Evolutionary conservation across 257 asterid genomes (phyloP).

Genomic region (Solanum virginianum): DNA sequence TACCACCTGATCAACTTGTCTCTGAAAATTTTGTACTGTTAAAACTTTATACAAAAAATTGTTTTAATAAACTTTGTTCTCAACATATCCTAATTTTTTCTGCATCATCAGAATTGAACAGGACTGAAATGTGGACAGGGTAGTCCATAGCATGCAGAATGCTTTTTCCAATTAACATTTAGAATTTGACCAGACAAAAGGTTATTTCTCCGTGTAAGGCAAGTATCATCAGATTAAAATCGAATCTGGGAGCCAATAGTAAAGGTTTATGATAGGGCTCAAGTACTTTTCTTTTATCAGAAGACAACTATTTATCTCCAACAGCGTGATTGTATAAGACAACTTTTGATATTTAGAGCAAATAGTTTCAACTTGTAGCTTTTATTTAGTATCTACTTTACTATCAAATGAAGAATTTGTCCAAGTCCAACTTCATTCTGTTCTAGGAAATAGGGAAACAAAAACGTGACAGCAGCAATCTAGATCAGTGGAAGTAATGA

Average conservation of each 20-base stretch:
- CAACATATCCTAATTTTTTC: not conserved
- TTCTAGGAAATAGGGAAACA: not conserved
- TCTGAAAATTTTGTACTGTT: not conserved
- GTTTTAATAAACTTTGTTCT: not conserved
- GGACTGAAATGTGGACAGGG: not conserved
- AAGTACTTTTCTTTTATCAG: not conserved
- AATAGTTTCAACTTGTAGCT: not conserved
- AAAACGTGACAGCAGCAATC: not conserved
- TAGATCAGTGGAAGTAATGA: not conserved
- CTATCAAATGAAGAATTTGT: not conserved
- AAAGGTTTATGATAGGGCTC: not conserved
- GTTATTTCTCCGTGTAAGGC: not conserved
- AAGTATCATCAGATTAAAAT: not conserved
- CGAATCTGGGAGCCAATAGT: not conserved
- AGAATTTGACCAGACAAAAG: not conserved
- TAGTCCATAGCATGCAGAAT: not conserved
- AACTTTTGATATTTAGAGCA: not conserved
- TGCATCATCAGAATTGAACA: not conserved
- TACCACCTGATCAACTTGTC: not conserved
- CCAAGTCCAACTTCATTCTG: not conserved
- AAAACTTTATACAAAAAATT: too few species aligned
- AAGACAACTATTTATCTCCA: not conserved
- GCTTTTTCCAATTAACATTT: not conserved
- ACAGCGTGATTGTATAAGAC: not conserved
- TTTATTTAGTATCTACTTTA: not conserved